These are phyloP conservation scores for Diaporthe longicolla DNA, from an alignment of 2,329 filamentous ascomycete species.

Conservation along the genomic window DNA sequence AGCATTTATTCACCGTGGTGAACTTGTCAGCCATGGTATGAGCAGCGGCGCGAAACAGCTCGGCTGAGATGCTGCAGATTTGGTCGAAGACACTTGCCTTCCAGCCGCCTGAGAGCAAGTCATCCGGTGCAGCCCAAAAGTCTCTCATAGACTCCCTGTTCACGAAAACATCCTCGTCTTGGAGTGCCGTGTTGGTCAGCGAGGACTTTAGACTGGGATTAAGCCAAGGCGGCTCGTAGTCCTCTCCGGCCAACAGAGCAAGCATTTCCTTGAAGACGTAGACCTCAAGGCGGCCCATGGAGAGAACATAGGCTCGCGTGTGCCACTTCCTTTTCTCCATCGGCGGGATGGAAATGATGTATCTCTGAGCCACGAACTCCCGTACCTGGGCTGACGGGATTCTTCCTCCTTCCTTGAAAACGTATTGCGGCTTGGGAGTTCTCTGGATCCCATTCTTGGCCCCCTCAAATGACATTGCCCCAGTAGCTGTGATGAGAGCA, in stretches of 20 bases:
- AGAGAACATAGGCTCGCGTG: constrained; percentile 53
- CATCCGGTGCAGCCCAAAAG: constrained; percentile 50
- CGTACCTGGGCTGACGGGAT: constrained; percentile 56
- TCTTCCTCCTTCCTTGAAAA: constrained; percentile 49
- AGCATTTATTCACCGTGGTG: constrained; percentile 54
- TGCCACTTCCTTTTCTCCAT: constrained; percentile 56
- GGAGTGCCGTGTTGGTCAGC: constrained; percentile 56
- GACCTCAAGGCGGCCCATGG: constrained; percentile 55
- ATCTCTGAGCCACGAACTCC: constrained; percentile 56
- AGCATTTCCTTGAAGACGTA: constrained; percentile 56
- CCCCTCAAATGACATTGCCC: constrained; percentile 42
- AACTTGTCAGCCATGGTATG: constrained; percentile 58
- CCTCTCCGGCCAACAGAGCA: constrained; percentile 52
- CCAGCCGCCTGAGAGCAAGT: constrained; percentile 52
- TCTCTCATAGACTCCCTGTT: constrained; percentile 53
- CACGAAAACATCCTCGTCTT: constrained; percentile 53
- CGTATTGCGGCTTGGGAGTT: not conserved
- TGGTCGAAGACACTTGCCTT: constrained; percentile 53
- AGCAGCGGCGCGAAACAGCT: constrained; percentile 53
- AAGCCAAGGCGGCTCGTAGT: constrained; percentile 55
- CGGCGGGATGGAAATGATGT: constrained; percentile 52
- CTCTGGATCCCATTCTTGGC: constrained; percentile 44
- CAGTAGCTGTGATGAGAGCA: constrained; percentile 49
- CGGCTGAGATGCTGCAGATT: constrained; percentile 52
- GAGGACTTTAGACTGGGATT: constrained; percentile 52